A percentile compares a stretch with the other conserved stretches of the same genome.
phyloP scores from a whole-genome alignment of 345 rosid genomes.

The Heritiera fomes region DNA sequence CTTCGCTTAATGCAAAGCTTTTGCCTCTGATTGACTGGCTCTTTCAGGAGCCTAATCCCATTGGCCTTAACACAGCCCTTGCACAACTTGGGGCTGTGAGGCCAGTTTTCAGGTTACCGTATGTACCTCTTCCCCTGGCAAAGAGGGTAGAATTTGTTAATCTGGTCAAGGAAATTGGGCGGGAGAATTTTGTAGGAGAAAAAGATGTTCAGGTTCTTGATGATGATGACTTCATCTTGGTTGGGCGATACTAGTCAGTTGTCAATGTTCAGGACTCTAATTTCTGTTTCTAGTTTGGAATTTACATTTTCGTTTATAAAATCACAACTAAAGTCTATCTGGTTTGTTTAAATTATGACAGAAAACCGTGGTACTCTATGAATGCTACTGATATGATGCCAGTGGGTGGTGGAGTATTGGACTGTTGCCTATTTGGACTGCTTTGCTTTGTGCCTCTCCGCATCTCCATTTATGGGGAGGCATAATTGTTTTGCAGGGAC shows the following conservation, averaged over 20 bases:
- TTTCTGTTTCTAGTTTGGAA: neutral
- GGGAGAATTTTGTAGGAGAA: slow-evolving; percentile 74
- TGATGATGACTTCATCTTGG: slow-evolving; percentile 68
- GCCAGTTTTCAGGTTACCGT: slow-evolving; percentile 84
- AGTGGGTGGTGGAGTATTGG: neutral
- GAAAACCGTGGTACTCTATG: neutral
- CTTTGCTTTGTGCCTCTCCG: neutral
- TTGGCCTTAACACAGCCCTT: slow-evolving; percentile 83
- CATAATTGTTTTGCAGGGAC: no score
- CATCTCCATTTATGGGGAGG: neutral
- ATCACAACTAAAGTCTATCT: neutral
- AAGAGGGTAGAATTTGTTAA: slow-evolving; percentile 72
- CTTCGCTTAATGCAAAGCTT: slow-evolving; percentile 56
- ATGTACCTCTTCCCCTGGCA: slow-evolving; percentile 63
- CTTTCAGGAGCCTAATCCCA: slow-evolving; percentile 79
- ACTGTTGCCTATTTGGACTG: neutral
- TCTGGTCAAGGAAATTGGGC: slow-evolving; percentile 66
- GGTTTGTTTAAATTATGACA: neutral
- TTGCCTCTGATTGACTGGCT: slow-evolving; percentile 82
- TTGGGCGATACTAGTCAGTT: slow-evolving; percentile 57
- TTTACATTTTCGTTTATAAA: neutral
- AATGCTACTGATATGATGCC: neutral
- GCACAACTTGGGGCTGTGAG: slow-evolving; percentile 80
- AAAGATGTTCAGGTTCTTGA: slow-evolving; percentile 72
- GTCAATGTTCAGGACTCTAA: neutral